Percentiles rank a stretch among this genome's conserved stretches.
Evolutionary conservation across 129 eudicot genomes (phyloP).

Genomic region (Centaurea solstitialis): DNA sequence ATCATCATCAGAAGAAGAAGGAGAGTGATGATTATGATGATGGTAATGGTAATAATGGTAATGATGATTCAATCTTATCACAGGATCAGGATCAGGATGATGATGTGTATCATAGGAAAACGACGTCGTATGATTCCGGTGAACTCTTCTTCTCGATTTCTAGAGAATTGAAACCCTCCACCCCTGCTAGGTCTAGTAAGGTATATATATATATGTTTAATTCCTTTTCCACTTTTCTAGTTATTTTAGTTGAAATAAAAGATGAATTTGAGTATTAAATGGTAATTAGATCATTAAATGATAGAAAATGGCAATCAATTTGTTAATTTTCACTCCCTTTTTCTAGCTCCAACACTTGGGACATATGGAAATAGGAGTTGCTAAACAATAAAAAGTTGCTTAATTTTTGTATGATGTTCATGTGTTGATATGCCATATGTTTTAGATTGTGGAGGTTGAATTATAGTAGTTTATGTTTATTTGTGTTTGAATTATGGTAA

Average conservation of each 20-base stretch:
- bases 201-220: slow-evolving; percentile 28
- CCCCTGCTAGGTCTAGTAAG: slow-evolving; percentile 68
- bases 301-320: background rate
- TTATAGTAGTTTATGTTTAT: background rate
- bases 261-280: background rate
- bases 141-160: slow-evolving; percentile 62
- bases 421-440: background rate
- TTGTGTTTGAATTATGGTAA: too few relatives aligned
- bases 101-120: slow-evolving; percentile 34
- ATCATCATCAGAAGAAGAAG: slow-evolving; percentile 13
- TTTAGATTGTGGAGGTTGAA: background rate
- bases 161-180: slow-evolving; percentile 64
- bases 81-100: slow-evolving; percentile 30
- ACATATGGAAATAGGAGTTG: background rate
- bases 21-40: background rate
- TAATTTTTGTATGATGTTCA: background rate
- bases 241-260: background rate
- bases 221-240: background rate
- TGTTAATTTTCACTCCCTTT: background rate
- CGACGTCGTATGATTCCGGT: slow-evolving; percentile 57
- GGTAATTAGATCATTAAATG: background rate
- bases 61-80: slow-evolving; percentile 28
- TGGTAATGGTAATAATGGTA: background rate
- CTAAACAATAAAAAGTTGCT: background rate
- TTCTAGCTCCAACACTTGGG: background rate